These are phyloP conservation scores for Xerocomellus intermedius DNA, from an alignment of 768 basidiomycete species.

Conservation along the genomic window DNA sequence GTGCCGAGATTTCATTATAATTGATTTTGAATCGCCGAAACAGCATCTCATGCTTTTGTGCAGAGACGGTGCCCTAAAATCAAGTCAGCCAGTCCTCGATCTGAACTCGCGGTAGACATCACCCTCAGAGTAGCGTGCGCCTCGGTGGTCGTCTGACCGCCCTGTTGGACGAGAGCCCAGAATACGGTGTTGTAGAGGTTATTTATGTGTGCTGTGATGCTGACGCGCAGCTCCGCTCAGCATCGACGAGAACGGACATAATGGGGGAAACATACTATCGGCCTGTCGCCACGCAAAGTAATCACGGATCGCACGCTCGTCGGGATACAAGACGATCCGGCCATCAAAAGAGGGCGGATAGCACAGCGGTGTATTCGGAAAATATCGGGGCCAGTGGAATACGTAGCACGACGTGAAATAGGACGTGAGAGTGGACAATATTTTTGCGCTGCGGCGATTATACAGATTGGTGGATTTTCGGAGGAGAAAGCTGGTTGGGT, in stretches of 20 bases:
- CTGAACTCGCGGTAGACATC: conserved; percentile 8
- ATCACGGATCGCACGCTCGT: conserved; percentile 69
- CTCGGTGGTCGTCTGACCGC: conserved; percentile 71
- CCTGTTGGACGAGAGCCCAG: conserved; percentile 89
- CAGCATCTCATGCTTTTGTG: conserved; percentile 89
- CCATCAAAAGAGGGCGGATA: conserved; percentile 96
- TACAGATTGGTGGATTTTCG: conserved; percentile 73
- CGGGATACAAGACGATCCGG: conserved; percentile 80
- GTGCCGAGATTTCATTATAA: conserved; percentile 72
- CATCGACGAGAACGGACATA: not conserved
- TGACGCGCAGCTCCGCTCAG: conserved; percentile 18
- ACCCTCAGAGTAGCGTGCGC: conserved; percentile 83
- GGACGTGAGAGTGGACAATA: conserved; percentile 78
- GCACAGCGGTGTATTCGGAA: conserved; percentile 65
- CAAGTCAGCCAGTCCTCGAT: conserved; percentile 9
- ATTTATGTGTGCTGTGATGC: conserved; percentile 84
- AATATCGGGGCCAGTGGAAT: conserved; percentile 78
- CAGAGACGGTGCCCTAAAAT: conserved; percentile 80
- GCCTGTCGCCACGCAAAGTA: conserved; percentile 97
- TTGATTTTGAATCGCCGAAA: conserved; percentile 82
- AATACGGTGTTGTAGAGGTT: conserved; percentile 96
- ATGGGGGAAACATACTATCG: conserved; percentile 64
- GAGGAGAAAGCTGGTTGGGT: conserved; percentile 72
- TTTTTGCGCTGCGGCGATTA: conserved; percentile 85
- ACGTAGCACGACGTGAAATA: conserved; percentile 91